Conservation (phyloP, 2,329 filamentous ascomycete genomes). For the Teratosphaeria gauchensis region DNA sequence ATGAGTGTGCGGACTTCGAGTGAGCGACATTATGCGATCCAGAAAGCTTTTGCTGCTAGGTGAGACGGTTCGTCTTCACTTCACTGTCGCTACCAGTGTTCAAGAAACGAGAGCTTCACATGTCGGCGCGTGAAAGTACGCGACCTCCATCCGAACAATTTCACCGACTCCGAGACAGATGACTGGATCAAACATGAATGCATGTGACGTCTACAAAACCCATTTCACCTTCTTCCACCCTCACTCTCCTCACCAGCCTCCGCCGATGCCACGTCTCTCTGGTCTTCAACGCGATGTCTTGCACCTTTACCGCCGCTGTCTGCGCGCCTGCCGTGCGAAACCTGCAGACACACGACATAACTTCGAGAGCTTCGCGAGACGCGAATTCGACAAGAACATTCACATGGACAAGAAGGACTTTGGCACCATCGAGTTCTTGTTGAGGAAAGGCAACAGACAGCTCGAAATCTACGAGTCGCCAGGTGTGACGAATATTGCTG, state of each 20-base stretch:
- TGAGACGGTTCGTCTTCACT: background rate
- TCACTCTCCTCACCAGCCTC: background rate
- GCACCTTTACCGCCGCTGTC: conserved; percentile 73
- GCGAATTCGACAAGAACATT: conserved; percentile 66
- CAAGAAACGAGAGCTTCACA: background rate
- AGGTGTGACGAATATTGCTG: conserved; percentile 63
- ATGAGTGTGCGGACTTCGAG: background rate
- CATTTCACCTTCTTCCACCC: background rate
- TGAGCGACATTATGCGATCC: background rate
- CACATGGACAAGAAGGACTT: conserved; percentile 75
- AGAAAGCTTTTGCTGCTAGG: background rate
- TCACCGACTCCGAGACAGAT: no score
- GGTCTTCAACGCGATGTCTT: conserved; percentile 88
- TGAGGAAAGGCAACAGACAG: conserved; percentile 73
- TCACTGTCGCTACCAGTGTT: background rate
- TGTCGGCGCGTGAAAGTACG: background rate
- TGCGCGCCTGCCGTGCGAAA: conserved; percentile 74
- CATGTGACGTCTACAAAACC: background rate
- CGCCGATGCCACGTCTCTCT: conserved; percentile 49
- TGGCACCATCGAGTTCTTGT: conserved; percentile 69
- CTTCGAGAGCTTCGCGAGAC: conserved; percentile 24
- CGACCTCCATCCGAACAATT: background rate
- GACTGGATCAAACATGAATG: no score
- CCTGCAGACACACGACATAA: conserved; percentile 38
- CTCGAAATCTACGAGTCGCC: conserved; percentile 72